Percentiles rank a stretch among this genome's conserved stretches.
Evolutionary conservation across 345 rosid species (phyloP).

Genomic region (Eucalyptus grandis): DNA sequence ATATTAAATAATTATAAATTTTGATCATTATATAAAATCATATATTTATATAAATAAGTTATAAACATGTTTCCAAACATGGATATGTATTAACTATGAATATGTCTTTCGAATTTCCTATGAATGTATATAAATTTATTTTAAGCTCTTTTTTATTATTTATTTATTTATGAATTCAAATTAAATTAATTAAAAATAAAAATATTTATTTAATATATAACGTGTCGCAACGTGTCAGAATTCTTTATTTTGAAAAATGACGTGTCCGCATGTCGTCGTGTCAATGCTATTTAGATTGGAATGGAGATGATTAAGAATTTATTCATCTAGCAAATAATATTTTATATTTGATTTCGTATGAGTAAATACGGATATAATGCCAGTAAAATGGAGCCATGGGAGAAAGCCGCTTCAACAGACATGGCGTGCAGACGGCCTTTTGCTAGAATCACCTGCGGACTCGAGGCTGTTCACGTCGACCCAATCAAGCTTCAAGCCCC

Average conservation of each 20-base stretch:
- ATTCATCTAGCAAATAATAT: background rate
- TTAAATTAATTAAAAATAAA: too few species aligned
- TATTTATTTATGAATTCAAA: too few species aligned
- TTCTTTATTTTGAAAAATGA: too few species aligned
- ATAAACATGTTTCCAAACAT: too few species aligned
- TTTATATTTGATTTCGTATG: background rate
- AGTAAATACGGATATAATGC: background rate
- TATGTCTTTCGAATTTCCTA: too few species aligned
- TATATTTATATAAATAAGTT: too few species aligned
- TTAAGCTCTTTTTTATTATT: too few species aligned
- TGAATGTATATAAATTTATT: too few species aligned
- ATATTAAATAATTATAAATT: too few species aligned
- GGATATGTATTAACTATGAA: too few species aligned
- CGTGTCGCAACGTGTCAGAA: fast-evolving
- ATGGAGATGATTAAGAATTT: background rate
- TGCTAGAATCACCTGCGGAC: background rate
- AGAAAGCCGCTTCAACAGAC: background rate
- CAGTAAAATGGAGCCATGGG: background rate
- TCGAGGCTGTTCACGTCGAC: background rate
- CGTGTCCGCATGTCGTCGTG: fast-evolving
- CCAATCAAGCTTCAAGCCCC: background rate
- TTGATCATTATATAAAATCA: too few species aligned
- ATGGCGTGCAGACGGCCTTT: background rate
- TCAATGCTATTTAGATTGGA: background rate
- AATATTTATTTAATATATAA: too few species aligned